phyloP scores from a whole-genome alignment of 305 asterid genomes.

The Solanum hybrid region DNA sequence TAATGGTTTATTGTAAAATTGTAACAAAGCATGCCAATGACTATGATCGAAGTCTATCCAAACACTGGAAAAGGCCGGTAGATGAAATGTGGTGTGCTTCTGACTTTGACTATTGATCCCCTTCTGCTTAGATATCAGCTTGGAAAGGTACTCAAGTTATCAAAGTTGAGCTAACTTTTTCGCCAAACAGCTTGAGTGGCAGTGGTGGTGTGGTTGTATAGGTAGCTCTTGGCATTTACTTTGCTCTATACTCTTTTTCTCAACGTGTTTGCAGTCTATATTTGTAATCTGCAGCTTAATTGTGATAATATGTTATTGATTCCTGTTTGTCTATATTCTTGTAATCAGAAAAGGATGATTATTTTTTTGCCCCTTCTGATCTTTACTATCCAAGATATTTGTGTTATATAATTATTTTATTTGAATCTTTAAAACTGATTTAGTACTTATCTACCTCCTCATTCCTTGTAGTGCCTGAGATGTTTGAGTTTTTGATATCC shows the following conservation, averaged over 20 bases:
- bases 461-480: background rate
- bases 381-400: background rate
- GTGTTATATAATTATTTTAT: background rate
- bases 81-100: conserved; percentile 50
- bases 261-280: conserved; percentile 55
- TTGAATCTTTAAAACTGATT: background rate
- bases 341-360: conserved; percentile 19
- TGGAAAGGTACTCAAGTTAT: conserved; percentile 31
- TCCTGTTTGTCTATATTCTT: conserved; percentile 56
- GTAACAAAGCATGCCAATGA: conserved; percentile 61
- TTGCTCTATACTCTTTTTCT: conserved; percentile 22
- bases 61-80: conserved; percentile 24
- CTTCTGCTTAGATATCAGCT: conserved; percentile 40
- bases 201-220: conserved; percentile 59
- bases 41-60: conserved; percentile 11
- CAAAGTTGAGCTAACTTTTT: conserved; percentile 57
- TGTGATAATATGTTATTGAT: conserved; percentile 60
- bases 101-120: conserved; percentile 58
- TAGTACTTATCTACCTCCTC: background rate
- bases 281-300: conserved; percentile 72
- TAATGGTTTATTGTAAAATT: conserved; percentile 53
- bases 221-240: conserved; percentile 47
- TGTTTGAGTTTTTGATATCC: background rate
- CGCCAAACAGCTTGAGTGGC: conserved; percentile 46
- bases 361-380: background rate